These are phyloP conservation scores for Coniosporium apollinis DNA, from an alignment of 495 filamentous ascomycete genomes.

Conservation along the genomic window DNA sequence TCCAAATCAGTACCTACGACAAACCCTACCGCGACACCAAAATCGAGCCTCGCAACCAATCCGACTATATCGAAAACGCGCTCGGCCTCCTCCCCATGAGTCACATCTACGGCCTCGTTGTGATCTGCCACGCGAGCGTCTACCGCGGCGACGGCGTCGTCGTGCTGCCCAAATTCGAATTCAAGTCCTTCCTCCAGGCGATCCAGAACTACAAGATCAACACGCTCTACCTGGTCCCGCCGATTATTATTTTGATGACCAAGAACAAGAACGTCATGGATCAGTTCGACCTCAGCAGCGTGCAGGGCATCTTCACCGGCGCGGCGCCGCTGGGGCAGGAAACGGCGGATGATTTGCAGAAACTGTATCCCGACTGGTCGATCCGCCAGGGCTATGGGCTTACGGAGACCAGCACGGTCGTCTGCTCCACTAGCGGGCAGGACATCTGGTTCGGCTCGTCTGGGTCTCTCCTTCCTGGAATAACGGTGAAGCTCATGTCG, in stretches of 20 bases:
- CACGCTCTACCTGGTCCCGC: slow-evolving; percentile 58
- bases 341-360: slow-evolving; percentile 49
- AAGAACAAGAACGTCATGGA: slow-evolving; percentile 44
- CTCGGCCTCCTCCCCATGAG: slow-evolving; percentile 68
- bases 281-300: slow-evolving; percentile 60
- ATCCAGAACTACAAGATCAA: slow-evolving; percentile 62
- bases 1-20: slow-evolving; percentile 47
- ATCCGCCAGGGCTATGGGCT: slow-evolving; percentile 76
- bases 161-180: slow-evolving; percentile 74
- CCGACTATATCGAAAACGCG: slow-evolving; percentile 36
- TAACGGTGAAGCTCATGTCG: slow-evolving; percentile 52
- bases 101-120: slow-evolving; percentile 75
- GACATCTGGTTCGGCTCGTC: slow-evolving; percentile 61
- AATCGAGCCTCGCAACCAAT: slow-evolving; percentile 20
- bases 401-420: slow-evolving; percentile 67
- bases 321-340: slow-evolving; percentile 73
- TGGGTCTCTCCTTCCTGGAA: slow-evolving; percentile 52
- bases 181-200: slow-evolving; percentile 42
- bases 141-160: slow-evolving; percentile 67
- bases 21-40: slow-evolving; percentile 25
- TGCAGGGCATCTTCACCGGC: slow-evolving; percentile 53
- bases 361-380: slow-evolving; percentile 44
- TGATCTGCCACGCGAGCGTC: slow-evolving; percentile 48
- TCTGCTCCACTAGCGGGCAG: slow-evolving; percentile 42
- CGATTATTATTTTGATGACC: slow-evolving; percentile 69